Base-by-base conservation (phyloP, 768 basidiomycete species). In the Crucibulum laeve region DNA sequence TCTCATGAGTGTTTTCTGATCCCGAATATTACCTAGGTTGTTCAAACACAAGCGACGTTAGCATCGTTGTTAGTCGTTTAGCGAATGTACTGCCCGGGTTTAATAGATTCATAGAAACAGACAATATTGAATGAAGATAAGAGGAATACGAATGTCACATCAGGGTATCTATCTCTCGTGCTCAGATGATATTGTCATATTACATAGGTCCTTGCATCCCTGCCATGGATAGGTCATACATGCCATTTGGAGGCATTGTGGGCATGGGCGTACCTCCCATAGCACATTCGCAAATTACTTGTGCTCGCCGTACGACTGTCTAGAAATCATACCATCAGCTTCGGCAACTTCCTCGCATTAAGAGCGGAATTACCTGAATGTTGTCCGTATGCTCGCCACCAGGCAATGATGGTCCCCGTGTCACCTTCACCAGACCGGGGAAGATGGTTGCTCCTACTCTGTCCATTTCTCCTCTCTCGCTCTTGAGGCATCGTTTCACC, bases 241-340 rank as follows among this genome's bases (percentile, higher is more conserved):
- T 40, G 42, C 36, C 13, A 30, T 34, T 40, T 28, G 38, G 26
- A 25, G 19, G 33, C 5, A 33, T 49, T 22, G 47, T 53, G 32
- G 55, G 53, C 30, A 56, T 45, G 13, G 54, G 51, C 44, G 56
- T 53, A 8, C 69, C 67, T 6, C 67, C 66, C 58, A 90, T 63
- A 1, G 89, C 88, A 56, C 87, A 93, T 62, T 88, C 85, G 53
- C 90, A 92, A 36, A 91, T 81, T 11, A 90, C 90, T 62, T 91
- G 91, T 13, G 91, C 89, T 42, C 90, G 69, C 47, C 88, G 65
- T 8, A 93, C 87, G 35, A 91, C 83, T 14, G 79, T 83, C 72
- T 77, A 53, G 5, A 35, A 5, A 45, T 37, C 45, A 28, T 37
- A 19, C 24, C 34, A 42, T 17, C 42, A 3, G 42, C 19, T 46